Evolutionary conservation across 2,329 filamentous ascomycete genomes (phyloP).

Genomic region (Rutstroemia sp.): DNA sequence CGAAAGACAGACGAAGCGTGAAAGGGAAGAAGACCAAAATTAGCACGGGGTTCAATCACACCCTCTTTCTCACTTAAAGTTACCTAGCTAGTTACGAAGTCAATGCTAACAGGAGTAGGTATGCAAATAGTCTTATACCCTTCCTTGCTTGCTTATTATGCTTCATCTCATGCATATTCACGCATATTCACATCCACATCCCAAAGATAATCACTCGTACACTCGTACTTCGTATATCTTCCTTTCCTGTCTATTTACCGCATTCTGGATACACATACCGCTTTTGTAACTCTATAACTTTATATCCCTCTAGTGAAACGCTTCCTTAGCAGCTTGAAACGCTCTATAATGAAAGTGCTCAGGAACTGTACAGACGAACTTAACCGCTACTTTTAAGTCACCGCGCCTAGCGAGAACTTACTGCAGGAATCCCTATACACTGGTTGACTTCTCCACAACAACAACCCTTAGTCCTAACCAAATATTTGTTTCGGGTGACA

Average conservation of each 20-base stretch:
- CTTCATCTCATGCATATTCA: neutral
- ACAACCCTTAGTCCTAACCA: neutral
- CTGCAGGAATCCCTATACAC: neutral
- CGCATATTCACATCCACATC: neutral
- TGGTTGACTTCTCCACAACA: neutral
- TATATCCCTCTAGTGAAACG: too few species aligned
- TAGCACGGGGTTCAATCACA: neutral
- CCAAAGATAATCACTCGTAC: too few species aligned
- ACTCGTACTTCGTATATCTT: too few species aligned
- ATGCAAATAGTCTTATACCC: too few species aligned
- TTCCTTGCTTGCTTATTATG: too few species aligned
- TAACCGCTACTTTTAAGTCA: neutral
- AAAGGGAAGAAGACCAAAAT: neutral
- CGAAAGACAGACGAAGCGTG: neutral
- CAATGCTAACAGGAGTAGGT: too few species aligned
- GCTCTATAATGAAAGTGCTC: neutral
- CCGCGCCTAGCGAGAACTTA: constrained; percentile 9
- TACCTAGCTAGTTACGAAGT: too few species aligned
- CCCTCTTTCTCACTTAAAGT: too few species aligned
- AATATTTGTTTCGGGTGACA: neutral
- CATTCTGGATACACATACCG: too few species aligned
- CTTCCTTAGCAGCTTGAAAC: neutral
- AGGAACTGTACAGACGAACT: neutral
- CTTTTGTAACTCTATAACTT: too few species aligned
- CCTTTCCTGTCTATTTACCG: too few species aligned